Base-by-base conservation (phyloP, 192 early-diverging fungal genomes). In the Martensiomyces pterosporus region DNA sequence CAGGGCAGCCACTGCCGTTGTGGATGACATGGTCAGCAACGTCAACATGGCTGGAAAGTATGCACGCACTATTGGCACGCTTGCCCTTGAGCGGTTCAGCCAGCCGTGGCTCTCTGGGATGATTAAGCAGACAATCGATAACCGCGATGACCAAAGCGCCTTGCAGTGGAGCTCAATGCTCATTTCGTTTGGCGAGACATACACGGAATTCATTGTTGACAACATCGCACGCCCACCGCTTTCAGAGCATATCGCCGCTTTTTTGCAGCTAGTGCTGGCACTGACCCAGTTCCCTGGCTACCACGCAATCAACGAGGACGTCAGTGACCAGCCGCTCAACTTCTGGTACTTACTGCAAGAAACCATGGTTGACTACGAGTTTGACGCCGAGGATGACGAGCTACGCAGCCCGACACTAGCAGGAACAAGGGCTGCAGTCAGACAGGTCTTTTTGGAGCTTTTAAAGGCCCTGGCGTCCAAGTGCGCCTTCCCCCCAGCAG, bases 261-360 rank as follows among this genome's bases (percentile, higher is more conserved):
- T 47, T 21, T 36, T 72, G 37, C 57, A 61, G 45, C 47, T 60
- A 21, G 77, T 84, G 57, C 67, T 90, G 52, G 79, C 72, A 12
- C 77, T 88, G 52, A 82, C 80, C 12, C 77, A 78, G 44, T 88
- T 80, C 48, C 80, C 84, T 3, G 88, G 88, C 3, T 76, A 82
- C 41, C 81, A 77, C 33, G 85, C 79, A 3, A 65, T 77, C 22
- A 82, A 85, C 45, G 83, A 90, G 56, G 80, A 80, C 22, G 62
- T 85, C 49, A 83, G 81, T 42, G 86, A 85, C 34, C 66, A 83
- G 34, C 75, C 86, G 4, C 78, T 88, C 14, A 79, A 82, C 44
- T 83, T 87, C 47, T 89, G 87, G 87, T 85, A 78, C 26, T 52
- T 80, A 37, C 55, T 87, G 9, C 85, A 89, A 54, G 87, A 89